Percentiles rank a stretch among this genome's conserved stretches.
phyloP scores from a whole-genome alignment of 2,329 filamentous ascomycete species.

The Immersiporthe knoxdaviesiana region DNA sequence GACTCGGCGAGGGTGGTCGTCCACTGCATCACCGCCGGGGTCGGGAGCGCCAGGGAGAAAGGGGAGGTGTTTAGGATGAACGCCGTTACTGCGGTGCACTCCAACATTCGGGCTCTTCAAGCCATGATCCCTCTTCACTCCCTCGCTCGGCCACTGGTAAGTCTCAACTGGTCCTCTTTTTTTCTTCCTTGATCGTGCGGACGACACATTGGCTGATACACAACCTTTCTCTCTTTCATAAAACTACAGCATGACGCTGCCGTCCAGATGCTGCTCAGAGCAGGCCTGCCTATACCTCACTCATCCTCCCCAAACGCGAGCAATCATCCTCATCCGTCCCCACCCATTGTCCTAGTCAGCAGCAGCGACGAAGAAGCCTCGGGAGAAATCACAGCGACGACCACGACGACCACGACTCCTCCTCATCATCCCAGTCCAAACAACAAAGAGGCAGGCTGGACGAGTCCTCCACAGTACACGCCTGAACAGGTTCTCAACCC shows the following conservation, averaged over 20 bases:
- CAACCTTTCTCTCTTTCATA: neutral
- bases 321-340: neutral
- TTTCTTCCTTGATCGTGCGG: neutral
- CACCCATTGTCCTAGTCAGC: constrained; percentile 2
- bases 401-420: neutral
- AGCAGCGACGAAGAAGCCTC: neutral
- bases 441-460: neutral
- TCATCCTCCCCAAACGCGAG: too few species aligned
- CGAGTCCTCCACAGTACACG: neutral
- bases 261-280: constrained; percentile 3
- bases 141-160: constrained; percentile 25
- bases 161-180: neutral
- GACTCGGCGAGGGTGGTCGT: constrained; percentile 27
- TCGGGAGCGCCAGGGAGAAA: constrained; percentile 9
- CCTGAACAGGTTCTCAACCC: constrained; percentile 25
- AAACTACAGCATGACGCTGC: neutral
- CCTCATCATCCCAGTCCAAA: neutral
- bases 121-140: constrained; percentile 28
- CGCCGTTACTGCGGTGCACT: constrained; percentile 18
- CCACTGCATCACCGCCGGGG: constrained; percentile 16
- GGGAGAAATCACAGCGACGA: neutral
- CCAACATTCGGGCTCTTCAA: constrained; percentile 27
- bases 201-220: neutral
- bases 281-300: neutral
- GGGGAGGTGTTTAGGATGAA: constrained; percentile 9